Evolutionary conservation across 345 rosid genomes (phyloP).

Genomic region (Pistacia vera): DNA sequence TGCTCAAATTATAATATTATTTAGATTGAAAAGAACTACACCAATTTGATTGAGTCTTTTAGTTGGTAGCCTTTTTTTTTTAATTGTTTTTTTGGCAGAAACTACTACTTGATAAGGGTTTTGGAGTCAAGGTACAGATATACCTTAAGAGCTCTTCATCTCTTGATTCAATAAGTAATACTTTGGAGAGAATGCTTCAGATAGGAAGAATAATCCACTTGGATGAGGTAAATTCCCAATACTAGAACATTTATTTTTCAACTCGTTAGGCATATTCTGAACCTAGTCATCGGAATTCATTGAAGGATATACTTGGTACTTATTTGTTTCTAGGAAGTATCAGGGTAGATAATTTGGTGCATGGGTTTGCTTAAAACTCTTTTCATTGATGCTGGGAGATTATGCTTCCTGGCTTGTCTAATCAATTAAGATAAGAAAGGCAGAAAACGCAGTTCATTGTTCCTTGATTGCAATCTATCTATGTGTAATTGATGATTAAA

Average conservation of each 20-base stretch:
- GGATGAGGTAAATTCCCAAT: constrained; percentile 58
- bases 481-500: not conserved
- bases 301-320: not conserved
- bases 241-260: not conserved
- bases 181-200: constrained; percentile 53
- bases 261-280: not conserved
- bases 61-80: constrained; percentile 2
- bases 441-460: not conserved
- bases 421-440: no score
- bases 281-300: constrained; percentile 10
- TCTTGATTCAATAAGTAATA: constrained; percentile 35
- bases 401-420: not conserved
- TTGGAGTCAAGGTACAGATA: constrained; percentile 49
- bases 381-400: not conserved
- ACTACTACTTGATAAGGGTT: constrained; percentile 54
- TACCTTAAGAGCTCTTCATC: constrained; percentile 31
- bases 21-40: not conserved
- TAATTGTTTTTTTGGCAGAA: constrained; percentile 39
- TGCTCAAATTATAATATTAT: not conserved
- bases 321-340: not conserved
- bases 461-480: not conserved
- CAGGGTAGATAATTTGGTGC: not conserved
- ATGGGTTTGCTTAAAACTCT: not conserved
- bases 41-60: not conserved
- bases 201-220: constrained; percentile 67